Percentiles rank a stretch among this genome's conserved stretches.
phyloP scores from a whole-genome alignment of 2,329 filamentous ascomycete genomes.

The Juglanconis sp. region DNA sequence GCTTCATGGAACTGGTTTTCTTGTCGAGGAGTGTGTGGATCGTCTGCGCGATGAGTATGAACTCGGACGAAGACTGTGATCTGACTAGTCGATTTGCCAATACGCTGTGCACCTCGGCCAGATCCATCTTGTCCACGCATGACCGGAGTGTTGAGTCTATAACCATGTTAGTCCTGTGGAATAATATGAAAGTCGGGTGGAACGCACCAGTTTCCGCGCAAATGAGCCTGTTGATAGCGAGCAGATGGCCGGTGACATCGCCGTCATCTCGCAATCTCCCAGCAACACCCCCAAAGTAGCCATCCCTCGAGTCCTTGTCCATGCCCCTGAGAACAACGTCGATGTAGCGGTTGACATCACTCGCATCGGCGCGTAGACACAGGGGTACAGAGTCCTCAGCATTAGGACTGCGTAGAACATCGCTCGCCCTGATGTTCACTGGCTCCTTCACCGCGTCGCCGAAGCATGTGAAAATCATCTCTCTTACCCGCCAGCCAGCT shows the following conservation, averaged over 20 bases:
- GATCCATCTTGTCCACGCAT: constrained; percentile 27
- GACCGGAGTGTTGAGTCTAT: constrained; percentile 9
- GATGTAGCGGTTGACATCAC: constrained; percentile 27
- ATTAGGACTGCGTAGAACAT: not conserved
- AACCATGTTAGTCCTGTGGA: not conserved
- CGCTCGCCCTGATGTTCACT: constrained; percentile 25
- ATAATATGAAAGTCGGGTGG: not conserved
- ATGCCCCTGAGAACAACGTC: constrained; percentile 23
- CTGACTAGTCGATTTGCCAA: constrained; percentile 32
- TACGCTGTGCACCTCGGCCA: constrained; percentile 40
- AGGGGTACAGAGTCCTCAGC: constrained; percentile 21
- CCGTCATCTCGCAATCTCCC: constrained; percentile 27
- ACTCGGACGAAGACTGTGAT: constrained; percentile 29
- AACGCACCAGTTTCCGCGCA: constrained; percentile 24
- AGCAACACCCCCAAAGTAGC: constrained; percentile 38
- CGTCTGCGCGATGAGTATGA: constrained; percentile 38
- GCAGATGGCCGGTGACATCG: constrained; percentile 37
- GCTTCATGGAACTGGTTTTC: constrained; percentile 47
- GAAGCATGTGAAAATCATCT: constrained; percentile 39
- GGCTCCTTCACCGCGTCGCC: constrained; percentile 29
- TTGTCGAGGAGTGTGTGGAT: constrained; percentile 47
- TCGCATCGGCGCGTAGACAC: constrained; percentile 29
- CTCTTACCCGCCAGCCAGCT: constrained; percentile 43
- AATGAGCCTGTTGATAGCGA: constrained; percentile 40
- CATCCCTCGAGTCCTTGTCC: constrained; percentile 28